These are phyloP conservation scores for Centaurea solstitialis DNA, from an alignment of 129 eudicot genomes.

Conservation along the genomic window DNA sequence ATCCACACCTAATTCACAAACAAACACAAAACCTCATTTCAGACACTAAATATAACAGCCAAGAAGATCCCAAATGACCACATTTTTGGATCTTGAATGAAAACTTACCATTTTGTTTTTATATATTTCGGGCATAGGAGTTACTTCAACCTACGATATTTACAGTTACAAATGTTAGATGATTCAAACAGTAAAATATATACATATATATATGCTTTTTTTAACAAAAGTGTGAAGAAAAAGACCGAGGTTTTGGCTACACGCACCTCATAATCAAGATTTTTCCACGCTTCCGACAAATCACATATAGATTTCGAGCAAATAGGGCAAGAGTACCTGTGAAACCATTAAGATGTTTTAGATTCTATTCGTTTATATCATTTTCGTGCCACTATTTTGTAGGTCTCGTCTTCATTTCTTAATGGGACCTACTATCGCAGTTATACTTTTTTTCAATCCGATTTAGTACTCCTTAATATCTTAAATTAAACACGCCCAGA, in stretches of 20 bases:
- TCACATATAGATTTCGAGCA: slow-evolving; percentile 78
- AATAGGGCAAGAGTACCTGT: slow-evolving; percentile 77
- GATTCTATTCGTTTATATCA: neutral
- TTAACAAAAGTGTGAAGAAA: neutral
- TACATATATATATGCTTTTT: neutral
- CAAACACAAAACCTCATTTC: slow-evolving; percentile 9
- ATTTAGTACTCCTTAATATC: neutral
- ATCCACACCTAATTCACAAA: slow-evolving; percentile 56
- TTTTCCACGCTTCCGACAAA: slow-evolving; percentile 58
- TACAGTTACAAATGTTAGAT: slow-evolving; percentile 10
- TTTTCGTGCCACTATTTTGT: neutral
- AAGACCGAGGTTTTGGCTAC: neutral
- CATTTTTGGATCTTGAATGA: neutral
- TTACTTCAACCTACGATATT: slow-evolving; percentile 48
- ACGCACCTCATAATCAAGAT: slow-evolving; percentile 59
- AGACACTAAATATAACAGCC: neutral
- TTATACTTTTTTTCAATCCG: neutral
- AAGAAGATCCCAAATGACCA: too few species aligned
- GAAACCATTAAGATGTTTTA: slow-evolving; percentile 3
- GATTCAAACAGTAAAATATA: neutral
- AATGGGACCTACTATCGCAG: neutral
- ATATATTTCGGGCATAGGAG: slow-evolving; percentile 56
- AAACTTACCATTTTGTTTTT: slow-evolving; percentile 54
- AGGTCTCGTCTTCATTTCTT: neutral
- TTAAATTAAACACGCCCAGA: neutral